Evolutionary conservation across 2,329 filamentous ascomycete genomes (phyloP), one percentile per base, ranked within the genome.

Genomic region (Ophiocordyceps camponoti-rufipedis): DNA sequence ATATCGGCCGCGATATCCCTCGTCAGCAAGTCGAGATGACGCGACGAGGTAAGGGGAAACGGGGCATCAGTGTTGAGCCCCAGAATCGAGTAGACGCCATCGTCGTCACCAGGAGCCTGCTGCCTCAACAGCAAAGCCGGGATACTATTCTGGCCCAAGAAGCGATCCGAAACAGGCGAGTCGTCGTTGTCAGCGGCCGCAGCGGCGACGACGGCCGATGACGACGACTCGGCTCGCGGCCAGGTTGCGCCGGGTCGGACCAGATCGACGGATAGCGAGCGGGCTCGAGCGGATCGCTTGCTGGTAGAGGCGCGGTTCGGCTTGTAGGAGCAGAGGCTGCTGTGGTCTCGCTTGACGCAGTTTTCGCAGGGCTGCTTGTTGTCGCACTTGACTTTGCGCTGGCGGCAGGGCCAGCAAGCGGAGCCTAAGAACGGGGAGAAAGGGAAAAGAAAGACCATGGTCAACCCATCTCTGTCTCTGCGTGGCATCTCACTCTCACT

Each of bases 341-440:
- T 69, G 52, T 81, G 77, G 48, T 80, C 75, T 46, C 77, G 65
- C 63, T 79, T 80, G 54, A 78, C 70, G 54, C 77, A 81, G 56
- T 81, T 81, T 55, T 80, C 75, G 58, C 77, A 81, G 1, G 77
- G 77, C 54, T 78, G 71, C 57, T 79, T 75, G 58, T 80, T 80
- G 62, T 80, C 76, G 57, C 77, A 81, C 61, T 80, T 80, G 39
- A 81, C 77, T 60, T 81, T 80, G 51, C 77, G 69, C 58, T 80
- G 77, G 42, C 77, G 68, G 55, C 77, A 81, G 12, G 77, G 77
- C 75, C 76, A 81, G 54, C 77, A 81, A 5, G 74, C 74, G 40
- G 74, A 78, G 47, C 74, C 74, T 78, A 53, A 4, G 45, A 43
- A 43, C 13, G 10, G 40, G 14, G 14, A 38, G 35, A 16, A 16